Evolutionary conservation across 2,329 filamentous ascomycete genomes (phyloP).

Genomic region (Nigrospora osmanthi): DNA sequence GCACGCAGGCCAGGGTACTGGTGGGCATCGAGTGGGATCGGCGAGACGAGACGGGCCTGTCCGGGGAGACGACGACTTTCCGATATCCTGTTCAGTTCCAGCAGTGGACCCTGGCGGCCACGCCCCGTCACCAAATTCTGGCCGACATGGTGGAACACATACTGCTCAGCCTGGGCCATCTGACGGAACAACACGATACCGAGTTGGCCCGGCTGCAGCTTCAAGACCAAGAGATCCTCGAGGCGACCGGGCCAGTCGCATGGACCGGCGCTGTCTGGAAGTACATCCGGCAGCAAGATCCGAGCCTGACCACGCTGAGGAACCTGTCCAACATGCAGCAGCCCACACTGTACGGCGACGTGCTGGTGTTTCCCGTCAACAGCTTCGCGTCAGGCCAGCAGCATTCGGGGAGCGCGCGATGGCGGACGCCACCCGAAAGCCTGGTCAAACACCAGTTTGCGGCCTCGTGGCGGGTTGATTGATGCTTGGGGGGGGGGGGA

Average conservation of each 20-base stretch:
- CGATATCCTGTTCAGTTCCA: no score
- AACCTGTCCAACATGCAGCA: not conserved
- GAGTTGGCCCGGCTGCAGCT: not conserved
- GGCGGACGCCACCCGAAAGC: not conserved
- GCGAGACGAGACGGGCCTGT: no score
- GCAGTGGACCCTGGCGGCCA: no score
- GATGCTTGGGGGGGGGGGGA: no score
- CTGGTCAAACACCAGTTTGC: constrained; percentile 1
- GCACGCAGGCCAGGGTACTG: not conserved
- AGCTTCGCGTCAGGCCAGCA: constrained; percentile 2
- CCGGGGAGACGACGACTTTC: no score
- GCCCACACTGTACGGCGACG: constrained; percentile 2
- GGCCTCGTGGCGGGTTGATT: constrained; percentile 6
- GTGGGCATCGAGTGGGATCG: no score
- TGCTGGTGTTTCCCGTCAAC: constrained; percentile 2
- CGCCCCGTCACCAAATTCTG: no score
- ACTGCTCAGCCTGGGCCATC: no score
- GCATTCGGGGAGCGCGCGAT: constrained; percentile 1
- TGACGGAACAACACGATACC: no score
- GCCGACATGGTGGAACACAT: no score
- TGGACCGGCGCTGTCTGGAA: constrained; percentile 3
- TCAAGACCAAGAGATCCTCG: constrained; percentile 1
- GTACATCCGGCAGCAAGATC: not conserved
- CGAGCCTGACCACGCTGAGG: not conserved
- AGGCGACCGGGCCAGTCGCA: constrained; percentile 2